phyloP scores from a whole-genome alignment of 169 alveolate species.

The Ichthyophthirius multifiliis region DNA sequence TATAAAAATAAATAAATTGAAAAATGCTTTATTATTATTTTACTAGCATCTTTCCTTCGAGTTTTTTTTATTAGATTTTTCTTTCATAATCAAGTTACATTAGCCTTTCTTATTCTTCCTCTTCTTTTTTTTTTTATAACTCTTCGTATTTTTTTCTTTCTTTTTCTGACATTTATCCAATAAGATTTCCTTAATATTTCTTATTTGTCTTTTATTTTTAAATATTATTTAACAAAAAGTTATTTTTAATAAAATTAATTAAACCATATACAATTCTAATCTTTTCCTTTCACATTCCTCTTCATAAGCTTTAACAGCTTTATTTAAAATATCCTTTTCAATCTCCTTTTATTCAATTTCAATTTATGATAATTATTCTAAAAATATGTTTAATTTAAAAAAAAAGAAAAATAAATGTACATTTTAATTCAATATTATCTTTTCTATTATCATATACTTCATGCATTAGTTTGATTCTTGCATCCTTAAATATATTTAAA shows the following conservation, averaged over 20 bases:
- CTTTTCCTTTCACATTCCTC: constrained; percentile 16
- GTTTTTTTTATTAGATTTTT: not conserved
- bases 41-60: constrained; percentile 19
- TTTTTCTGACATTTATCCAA: constrained; percentile 24
- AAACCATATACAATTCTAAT: constrained; percentile 8
- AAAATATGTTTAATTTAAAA: no score
- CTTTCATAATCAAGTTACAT: constrained; percentile 3
- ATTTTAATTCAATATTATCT: constrained; percentile 20
- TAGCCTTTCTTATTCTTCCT: constrained; percentile 31
- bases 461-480: constrained; percentile 33
- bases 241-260: not conserved
- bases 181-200: not conserved
- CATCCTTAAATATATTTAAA: constrained; percentile 5
- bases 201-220: not conserved
- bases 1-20: not conserved
- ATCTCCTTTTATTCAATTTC: not conserved
- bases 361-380: not conserved
- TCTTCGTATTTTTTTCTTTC: constrained; percentile 28
- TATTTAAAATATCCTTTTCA: constrained; percentile 11
- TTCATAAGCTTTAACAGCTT: constrained; percentile 12
- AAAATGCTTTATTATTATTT: not conserved
- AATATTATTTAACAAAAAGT: not conserved
- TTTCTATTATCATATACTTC: constrained; percentile 33
- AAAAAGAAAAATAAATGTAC: not conserved
- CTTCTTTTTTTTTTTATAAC: constrained; percentile 4